phyloP scores from a whole-genome alignment of 257 asterid genomes.

The Solanum dulcamara region DNA sequence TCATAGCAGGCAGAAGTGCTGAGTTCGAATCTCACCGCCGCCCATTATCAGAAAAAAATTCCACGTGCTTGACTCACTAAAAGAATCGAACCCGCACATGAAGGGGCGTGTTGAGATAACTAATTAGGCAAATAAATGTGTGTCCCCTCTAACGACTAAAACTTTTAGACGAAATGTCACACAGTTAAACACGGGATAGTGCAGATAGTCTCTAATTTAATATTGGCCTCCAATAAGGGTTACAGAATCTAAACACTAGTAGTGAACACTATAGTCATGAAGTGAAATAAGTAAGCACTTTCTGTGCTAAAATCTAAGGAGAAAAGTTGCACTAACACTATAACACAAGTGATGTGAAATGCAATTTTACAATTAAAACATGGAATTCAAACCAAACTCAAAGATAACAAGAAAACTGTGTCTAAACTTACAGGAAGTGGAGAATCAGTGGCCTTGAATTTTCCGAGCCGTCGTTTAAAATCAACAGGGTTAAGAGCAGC shows the following conservation, averaged over 20 bases:
- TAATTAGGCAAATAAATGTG: no score
- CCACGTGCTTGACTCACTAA: not conserved
- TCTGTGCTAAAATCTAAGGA: not conserved
- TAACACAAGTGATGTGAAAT: not conserved
- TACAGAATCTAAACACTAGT: no score
- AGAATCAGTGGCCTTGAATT: constrained; percentile 84
- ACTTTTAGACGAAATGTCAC: not conserved
- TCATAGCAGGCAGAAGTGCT: accelerated
- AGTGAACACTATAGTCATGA: not conserved
- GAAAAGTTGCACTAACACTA: not conserved
- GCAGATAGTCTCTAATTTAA: not conserved
- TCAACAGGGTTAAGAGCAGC: constrained; percentile 92
- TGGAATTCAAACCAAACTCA: not conserved
- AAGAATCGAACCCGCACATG: not conserved
- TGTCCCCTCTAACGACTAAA: no score
- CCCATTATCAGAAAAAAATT: not conserved
- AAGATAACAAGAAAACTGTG: not conserved
- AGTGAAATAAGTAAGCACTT: not conserved
- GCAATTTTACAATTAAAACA: not conserved
- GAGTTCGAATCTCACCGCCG: not conserved
- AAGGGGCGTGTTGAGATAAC: no score
- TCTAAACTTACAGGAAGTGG: constrained; percentile 63
- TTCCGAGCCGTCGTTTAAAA: constrained; percentile 65
- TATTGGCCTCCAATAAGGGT: no score
- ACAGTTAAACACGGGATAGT: not conserved